Conservation (phyloP, 345 rosid species). For the Carallia brachiata region DNA sequence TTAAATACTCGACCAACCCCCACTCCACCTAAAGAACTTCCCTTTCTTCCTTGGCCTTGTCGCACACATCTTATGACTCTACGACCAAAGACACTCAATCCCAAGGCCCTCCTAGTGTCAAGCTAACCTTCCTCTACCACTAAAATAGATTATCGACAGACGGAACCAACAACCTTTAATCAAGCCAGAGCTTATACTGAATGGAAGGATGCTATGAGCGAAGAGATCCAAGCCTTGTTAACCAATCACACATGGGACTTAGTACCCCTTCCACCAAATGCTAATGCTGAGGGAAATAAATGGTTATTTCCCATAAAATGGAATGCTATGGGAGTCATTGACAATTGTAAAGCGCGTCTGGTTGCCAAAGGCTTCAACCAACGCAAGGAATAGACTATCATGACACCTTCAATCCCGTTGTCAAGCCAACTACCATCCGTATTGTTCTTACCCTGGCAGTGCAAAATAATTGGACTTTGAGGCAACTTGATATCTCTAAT, state of each 20-base stretch:
- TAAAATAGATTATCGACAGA: not conserved
- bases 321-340: not conserved
- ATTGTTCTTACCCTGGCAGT: not conserved
- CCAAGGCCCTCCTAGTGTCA: too few relatives aligned
- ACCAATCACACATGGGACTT: not conserved
- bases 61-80: too few relatives aligned
- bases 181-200: not conserved
- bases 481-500: too few relatives aligned
- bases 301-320: not conserved
- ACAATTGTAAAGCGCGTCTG: not conserved
- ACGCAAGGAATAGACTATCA: not conserved
- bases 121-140: too few relatives aligned
- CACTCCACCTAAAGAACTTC: too few relatives aligned
- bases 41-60: too few relatives aligned
- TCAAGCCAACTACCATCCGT: not conserved
- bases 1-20: too few relatives aligned
- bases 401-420: not conserved
- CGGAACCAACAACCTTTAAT: not conserved
- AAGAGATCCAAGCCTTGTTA: not conserved
- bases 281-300: not conserved
- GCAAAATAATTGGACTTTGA: not conserved
- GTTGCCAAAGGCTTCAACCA: not conserved
- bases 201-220: not conserved
- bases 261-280: not conserved
- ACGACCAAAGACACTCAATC: not conserved